Conservation (phyloP, 108 stramenopile genomes). For the Fragilariopsis cylindrus region DNA sequence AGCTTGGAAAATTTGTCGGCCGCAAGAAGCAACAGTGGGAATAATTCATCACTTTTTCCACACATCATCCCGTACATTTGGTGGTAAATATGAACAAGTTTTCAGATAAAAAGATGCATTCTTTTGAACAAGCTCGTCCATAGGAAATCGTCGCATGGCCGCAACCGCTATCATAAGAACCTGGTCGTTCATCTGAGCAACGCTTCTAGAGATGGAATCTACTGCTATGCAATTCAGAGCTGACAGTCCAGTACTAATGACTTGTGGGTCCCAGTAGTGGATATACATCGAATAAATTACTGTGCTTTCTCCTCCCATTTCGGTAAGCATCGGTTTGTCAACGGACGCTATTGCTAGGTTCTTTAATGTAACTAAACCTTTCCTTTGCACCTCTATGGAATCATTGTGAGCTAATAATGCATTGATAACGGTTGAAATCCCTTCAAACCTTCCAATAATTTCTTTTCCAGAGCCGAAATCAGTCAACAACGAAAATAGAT, state of each 20-base stretch:
- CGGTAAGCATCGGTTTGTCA: slow-evolving; percentile 18
- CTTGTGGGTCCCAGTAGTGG: slow-evolving; percentile 19
- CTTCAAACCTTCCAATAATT: slow-evolving; percentile 27
- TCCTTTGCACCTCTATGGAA: slow-evolving; percentile 32
- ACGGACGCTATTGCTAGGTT: slow-evolving; percentile 24
- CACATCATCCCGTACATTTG: slow-evolving; percentile 24
- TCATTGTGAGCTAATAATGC: slow-evolving; percentile 33
- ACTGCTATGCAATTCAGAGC: slow-evolving; percentile 44
- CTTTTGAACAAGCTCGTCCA: slow-evolving; percentile 31
- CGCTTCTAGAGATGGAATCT: slow-evolving; percentile 19
- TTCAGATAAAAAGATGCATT: slow-evolving; percentile 38
- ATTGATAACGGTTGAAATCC: slow-evolving; percentile 26
- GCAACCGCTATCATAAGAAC: slow-evolving; percentile 14
- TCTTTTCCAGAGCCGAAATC: slow-evolving; percentile 25
- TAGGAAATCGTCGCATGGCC: slow-evolving; percentile 30
- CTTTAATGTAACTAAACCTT: slow-evolving; percentile 27
- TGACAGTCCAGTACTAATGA: slow-evolving; percentile 27
- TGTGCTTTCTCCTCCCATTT: slow-evolving; percentile 12
- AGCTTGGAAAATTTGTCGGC: slow-evolving; percentile 22
- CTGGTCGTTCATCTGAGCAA: slow-evolving; percentile 19
- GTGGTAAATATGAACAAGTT: slow-evolving; percentile 25
- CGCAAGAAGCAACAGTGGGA: slow-evolving; percentile 21
- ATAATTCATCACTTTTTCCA: slow-evolving; percentile 1
- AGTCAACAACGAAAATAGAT: slow-evolving; percentile 22
- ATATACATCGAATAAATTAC: slow-evolving; percentile 31